phyloP scores from a whole-genome alignment of 2,329 filamentous ascomycete genomes.

The Pezicula carpinea region DNA sequence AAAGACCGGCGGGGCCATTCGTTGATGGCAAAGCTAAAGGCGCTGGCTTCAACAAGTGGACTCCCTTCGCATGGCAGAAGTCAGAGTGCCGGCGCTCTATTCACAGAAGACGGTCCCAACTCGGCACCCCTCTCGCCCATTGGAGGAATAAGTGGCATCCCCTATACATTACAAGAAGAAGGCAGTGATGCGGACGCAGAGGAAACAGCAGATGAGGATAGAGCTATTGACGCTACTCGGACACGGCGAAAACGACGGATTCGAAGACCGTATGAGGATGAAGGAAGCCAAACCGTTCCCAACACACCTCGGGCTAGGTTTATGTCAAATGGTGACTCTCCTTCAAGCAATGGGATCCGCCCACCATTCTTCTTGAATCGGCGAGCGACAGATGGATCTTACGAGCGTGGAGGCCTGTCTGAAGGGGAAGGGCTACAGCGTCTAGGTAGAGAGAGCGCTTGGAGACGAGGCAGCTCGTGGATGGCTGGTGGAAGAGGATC shows the following conservation, averaged over 20 bases:
- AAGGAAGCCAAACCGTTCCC: conserved; percentile 54
- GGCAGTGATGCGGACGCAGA: conserved; percentile 74
- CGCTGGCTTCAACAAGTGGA: conserved; percentile 54
- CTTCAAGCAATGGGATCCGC: conserved; percentile 14
- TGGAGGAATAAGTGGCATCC: conserved; percentile 42
- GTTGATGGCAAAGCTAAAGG: conserved; percentile 75
- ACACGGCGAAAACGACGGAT: conserved; percentile 62
- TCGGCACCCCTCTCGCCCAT: conserved; percentile 46
- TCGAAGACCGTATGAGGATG: conserved; percentile 49
- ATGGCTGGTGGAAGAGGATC: conserved; percentile 45
- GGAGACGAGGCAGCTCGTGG: conserved; percentile 49
- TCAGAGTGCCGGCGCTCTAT: conserved; percentile 29
- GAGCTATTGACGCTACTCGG: conserved; percentile 39
- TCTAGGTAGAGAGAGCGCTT: conserved; percentile 48
- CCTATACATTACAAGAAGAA: conserved; percentile 49
- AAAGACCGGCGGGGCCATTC: conserved; percentile 60
- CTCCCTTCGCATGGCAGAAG: conserved; percentile 39
- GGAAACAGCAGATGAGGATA: conserved; percentile 77
- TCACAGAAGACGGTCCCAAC: conserved; percentile 28
- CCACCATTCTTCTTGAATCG: conserved; percentile 49
- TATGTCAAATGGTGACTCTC: conserved; percentile 21
- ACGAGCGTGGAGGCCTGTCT: conserved; percentile 61
- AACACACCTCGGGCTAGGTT: conserved; percentile 50
- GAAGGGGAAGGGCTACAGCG: conserved; percentile 71
- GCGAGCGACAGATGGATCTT: conserved; percentile 56